Evolutionary conservation across 2,329 filamentous ascomycete species (phyloP).

Genomic region (Pseudocercospora fijiensis): DNA sequence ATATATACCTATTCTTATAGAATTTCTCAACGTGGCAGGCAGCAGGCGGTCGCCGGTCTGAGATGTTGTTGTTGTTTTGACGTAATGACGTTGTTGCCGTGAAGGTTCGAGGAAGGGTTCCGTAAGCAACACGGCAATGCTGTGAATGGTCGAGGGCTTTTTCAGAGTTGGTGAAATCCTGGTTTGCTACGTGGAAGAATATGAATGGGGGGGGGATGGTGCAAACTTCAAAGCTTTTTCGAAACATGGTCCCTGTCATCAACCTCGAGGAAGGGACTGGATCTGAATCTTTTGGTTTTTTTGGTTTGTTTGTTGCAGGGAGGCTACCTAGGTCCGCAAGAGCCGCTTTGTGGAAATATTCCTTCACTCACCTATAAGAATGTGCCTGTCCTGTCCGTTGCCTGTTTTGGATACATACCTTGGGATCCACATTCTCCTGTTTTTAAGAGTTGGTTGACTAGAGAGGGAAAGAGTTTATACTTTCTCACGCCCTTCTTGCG

Average conservation of each 20-base stretch:
- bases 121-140: neutral
- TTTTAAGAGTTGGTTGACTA: neutral
- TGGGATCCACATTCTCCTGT: neutral
- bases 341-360: neutral
- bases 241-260: neutral
- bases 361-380: slow-evolving; percentile 2
- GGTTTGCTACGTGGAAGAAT: neutral
- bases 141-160: neutral
- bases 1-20: no score
- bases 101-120: neutral
- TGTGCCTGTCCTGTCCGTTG: neutral
- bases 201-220: neutral
- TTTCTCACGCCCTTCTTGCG: slow-evolving; percentile 20
- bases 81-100: neutral
- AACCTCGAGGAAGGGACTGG: no score
- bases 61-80: neutral
- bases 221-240: neutral
- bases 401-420: neutral
- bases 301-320: no score
- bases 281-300: neutral
- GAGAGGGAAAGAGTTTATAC: no score
- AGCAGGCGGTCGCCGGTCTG: neutral
- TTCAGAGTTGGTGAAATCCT: slow-evolving; percentile 1
- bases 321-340: neutral
- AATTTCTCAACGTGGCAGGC: no score